Evolutionary conservation across 306 rosid species (phyloP).

Genomic region (Lotus japonicus): DNA sequence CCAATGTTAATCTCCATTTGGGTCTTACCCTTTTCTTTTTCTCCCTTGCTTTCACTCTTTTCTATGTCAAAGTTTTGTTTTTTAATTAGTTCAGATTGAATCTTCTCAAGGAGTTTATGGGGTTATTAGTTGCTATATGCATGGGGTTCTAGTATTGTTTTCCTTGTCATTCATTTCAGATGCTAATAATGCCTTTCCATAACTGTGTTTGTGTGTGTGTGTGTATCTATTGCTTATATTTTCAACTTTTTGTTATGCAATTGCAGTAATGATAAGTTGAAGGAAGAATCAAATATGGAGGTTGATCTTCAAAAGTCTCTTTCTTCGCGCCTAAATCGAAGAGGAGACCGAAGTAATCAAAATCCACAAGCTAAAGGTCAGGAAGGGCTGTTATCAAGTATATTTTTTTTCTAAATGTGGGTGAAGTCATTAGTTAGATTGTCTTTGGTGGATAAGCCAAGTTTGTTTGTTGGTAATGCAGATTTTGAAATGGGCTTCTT

Average conservation of each 20-base stretch:
- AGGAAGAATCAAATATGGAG: constrained; percentile 31
- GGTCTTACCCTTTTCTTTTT: constrained; percentile 16
- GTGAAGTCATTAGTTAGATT: background rate
- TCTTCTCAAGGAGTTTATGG: background rate
- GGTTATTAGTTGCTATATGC: constrained; percentile 9
- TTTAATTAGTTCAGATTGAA: constrained; percentile 7
- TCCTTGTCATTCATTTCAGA: constrained; percentile 1
- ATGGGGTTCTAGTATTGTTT: background rate
- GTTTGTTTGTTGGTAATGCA: constrained; percentile 35
- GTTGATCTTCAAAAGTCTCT: constrained; percentile 29
- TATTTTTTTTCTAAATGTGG: background rate
- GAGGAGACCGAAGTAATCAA: constrained; percentile 40
- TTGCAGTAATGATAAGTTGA: constrained; percentile 32
- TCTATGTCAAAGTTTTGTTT: constrained; percentile 5
- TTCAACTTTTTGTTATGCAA: background rate
- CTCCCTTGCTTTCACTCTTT: background rate
- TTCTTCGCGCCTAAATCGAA: constrained; percentile 36
- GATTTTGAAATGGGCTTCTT: constrained; percentile 55
- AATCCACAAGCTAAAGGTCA: constrained; percentile 26
- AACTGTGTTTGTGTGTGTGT: constrained; percentile 7
- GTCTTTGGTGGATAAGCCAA: background rate
- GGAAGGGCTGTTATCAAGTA: background rate
- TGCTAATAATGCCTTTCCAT: background rate
- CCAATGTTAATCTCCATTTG: too few relatives aligned
- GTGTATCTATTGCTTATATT: too few relatives aligned